These are phyloP conservation scores for Russula sp. DNA, from an alignment of 768 basidiomycete species.

Conservation along the genomic window DNA sequence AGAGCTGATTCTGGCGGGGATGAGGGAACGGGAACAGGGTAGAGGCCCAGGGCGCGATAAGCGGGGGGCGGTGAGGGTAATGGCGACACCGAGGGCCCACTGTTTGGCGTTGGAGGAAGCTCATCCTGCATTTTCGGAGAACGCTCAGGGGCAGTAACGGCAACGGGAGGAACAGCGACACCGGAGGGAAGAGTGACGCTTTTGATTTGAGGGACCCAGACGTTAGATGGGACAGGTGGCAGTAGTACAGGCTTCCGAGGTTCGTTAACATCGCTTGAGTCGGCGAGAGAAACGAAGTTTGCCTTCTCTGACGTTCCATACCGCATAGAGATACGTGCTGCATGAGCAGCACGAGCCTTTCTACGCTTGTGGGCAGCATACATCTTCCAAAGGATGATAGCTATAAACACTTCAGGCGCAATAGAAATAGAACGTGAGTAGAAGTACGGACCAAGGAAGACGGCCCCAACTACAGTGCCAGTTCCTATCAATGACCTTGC, in stretches of 20 bases:
- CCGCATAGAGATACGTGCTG: not conserved
- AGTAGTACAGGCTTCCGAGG: not conserved
- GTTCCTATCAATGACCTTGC: conserved; percentile 25
- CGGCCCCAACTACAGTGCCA: conserved; percentile 26
- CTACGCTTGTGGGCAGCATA: conserved; percentile 13
- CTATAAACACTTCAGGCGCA: conserved; percentile 5
- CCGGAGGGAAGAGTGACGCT: conserved; percentile 12
- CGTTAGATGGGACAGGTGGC: not conserved
- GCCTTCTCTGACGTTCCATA: conserved; percentile 1
- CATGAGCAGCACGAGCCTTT: not conserved
- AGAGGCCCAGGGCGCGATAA: conserved; percentile 4
- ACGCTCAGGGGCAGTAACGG: conserved; percentile 28
- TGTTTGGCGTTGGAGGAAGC: conserved; percentile 7
- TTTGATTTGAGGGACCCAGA: conserved; percentile 15
- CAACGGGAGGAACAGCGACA: conserved; percentile 17
- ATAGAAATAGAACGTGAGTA: not conserved
- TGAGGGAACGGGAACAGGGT: conserved; percentile 22
- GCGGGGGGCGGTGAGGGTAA: conserved; percentile 10
- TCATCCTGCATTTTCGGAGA: conserved; percentile 5
- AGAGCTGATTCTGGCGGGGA: conserved; percentile 18
- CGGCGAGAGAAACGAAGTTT: not conserved
- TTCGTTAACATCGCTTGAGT: not conserved
- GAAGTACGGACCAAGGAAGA: conserved; percentile 22
- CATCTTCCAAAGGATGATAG: conserved; percentile 20
- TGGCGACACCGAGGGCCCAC: not conserved